Percentiles rank a stretch among this genome's conserved stretches.
Conservation (phyloP, 73 alveolate genomes). For the Blepharisma stoltei region DNA sequence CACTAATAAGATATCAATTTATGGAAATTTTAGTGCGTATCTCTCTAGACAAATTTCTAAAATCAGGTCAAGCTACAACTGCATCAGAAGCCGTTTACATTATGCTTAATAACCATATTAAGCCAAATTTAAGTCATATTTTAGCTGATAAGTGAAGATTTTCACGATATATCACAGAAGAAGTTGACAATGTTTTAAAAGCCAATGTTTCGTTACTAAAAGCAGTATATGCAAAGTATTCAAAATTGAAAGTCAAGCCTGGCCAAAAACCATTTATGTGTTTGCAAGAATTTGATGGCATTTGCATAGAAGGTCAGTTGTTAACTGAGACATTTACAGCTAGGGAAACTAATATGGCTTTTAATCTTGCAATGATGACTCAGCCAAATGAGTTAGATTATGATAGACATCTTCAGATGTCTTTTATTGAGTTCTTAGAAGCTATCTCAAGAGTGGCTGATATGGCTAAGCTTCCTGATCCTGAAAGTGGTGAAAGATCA, state of each 20-base stretch:
- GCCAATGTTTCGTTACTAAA: constrained; percentile 41
- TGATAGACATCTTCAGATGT: constrained; percentile 74
- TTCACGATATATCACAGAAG: constrained; percentile 53
- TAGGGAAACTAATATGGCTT: constrained; percentile 64
- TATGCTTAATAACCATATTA: constrained; percentile 36
- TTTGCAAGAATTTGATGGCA: constrained; percentile 65
- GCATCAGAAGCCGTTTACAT: constrained; percentile 55
- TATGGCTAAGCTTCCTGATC: constrained; percentile 41
- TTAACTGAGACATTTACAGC: constrained; percentile 66
- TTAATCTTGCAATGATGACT: constrained; percentile 78
- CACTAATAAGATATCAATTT: constrained; percentile 48
- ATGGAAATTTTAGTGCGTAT: constrained; percentile 56
- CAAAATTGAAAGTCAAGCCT: constrained; percentile 33
- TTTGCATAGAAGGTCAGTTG: constrained; percentile 51
- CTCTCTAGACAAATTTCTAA: constrained; percentile 51
- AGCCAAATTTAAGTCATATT: constrained; percentile 26
- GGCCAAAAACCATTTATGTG: constrained; percentile 51
- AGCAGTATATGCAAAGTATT: constrained; percentile 41
- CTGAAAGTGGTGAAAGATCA: constrained; percentile 28
- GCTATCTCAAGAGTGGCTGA: constrained; percentile 79
- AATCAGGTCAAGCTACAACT: constrained; percentile 32
- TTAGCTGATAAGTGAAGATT: constrained; percentile 59
- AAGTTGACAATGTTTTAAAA: constrained; percentile 53
- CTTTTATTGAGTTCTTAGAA: constrained; percentile 68
- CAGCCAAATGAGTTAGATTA: constrained; percentile 66